These are phyloP conservation scores for Schizophyllum commune DNA, from an alignment of 1,284 basidiomycete species.

Conservation along the genomic window DNA sequence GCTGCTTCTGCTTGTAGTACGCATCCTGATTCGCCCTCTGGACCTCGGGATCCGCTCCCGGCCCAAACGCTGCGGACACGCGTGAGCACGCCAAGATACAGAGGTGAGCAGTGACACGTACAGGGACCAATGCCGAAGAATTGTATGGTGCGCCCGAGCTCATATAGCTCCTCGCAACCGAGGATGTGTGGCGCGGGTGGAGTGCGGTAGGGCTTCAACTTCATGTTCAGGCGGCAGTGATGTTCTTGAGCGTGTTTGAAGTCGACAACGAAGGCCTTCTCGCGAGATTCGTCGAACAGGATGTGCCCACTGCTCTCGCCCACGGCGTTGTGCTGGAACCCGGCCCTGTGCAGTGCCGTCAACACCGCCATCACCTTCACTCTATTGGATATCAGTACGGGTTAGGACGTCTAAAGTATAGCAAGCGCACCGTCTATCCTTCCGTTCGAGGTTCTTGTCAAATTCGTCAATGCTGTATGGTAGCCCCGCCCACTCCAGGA, in stretches of 20 bases:
- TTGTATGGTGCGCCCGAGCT: neutral
- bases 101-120: neutral
- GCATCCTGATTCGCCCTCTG: neutral
- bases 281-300: neutral
- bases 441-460: neutral
- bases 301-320: neutral
- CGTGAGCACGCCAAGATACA: too few species aligned
- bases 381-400: neutral
- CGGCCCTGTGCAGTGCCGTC: neutral
- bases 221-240: neutral
- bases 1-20: too few species aligned
- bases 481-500: neutral
- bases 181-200: neutral
- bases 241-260: neutral
- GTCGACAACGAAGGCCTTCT: neutral
- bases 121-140: neutral
- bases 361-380: neutral
- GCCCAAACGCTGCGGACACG: neutral
- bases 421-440: neutral
- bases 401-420: too few species aligned
- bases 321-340: neutral
- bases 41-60: neutral
- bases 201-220: neutral
- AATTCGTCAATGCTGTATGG: neutral
- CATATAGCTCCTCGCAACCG: neutral